Evolutionary conservation across 2,329 filamentous ascomycete species (phyloP).

Genomic region (Microsporum ferrugineum): DNA sequence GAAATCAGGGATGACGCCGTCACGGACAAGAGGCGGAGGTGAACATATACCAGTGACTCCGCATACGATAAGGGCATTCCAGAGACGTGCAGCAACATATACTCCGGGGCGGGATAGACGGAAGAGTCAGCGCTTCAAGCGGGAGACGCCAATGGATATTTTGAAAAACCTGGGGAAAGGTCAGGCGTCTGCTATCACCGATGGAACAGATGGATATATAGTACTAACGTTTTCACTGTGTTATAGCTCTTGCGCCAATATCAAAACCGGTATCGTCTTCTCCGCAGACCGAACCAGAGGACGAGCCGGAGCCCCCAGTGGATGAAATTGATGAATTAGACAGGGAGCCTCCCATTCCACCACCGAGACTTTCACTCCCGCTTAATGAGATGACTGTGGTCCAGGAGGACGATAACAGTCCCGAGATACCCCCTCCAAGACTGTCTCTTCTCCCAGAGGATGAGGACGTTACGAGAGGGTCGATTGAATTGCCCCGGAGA

Average conservation of each 20-base stretch:
- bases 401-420: conserved; percentile 35
- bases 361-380: conserved; percentile 35
- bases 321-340: conserved; percentile 38
- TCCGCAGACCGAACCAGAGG: conserved; percentile 22
- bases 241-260: conserved; percentile 39
- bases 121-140: conserved; percentile 39
- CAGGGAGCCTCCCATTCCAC: conserved; percentile 35
- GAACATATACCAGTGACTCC: conserved; percentile 40
- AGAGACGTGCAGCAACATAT: conserved; percentile 40
- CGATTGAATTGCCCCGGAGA: conserved; percentile 35
- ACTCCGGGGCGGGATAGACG: conserved; percentile 41
- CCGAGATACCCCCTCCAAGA: conserved; percentile 27
- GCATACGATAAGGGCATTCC: conserved; percentile 43
- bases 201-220: not conserved
- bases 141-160: conserved; percentile 46
- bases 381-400: conserved; percentile 32
- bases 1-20: conserved; percentile 9
- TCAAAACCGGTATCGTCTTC: conserved; percentile 39
- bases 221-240: not conserved
- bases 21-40: conserved; percentile 1
- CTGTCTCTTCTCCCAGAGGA: conserved; percentile 38
- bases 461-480: conserved; percentile 32
- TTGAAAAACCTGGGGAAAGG: conserved; percentile 43
- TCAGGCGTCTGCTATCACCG: conserved; percentile 15
- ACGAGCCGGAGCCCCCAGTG: conserved; percentile 17